phyloP scores from a whole-genome alignment of 2,329 filamentous ascomycete genomes.

The Amphichorda felina region DNA sequence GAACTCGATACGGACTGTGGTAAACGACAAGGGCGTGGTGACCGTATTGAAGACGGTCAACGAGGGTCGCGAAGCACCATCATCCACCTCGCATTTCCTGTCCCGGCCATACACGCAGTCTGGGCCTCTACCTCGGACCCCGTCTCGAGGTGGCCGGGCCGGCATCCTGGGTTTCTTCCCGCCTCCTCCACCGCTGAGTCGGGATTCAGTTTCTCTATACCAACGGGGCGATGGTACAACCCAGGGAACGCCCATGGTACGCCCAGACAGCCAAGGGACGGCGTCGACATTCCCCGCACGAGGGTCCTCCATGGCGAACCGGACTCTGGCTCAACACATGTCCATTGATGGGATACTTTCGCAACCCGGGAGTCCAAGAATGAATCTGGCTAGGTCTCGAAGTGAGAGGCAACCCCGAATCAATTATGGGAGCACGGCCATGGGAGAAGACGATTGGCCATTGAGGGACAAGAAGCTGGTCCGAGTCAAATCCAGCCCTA shows the following conservation, averaged over 20 bases:
- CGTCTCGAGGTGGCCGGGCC: background rate
- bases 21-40: slow-evolving; percentile 22
- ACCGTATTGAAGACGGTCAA: slow-evolving; percentile 20
- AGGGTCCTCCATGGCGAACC: background rate
- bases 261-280: no score
- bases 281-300: background rate
- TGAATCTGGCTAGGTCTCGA: no score
- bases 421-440: background rate
- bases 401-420: no score
- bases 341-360: slow-evolving; percentile 3
- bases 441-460: background rate
- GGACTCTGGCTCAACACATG: slow-evolving; percentile 1
- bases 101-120: background rate
- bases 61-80: slow-evolving; percentile 10
- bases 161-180: background rate
- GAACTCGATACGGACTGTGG: slow-evolving; percentile 13
- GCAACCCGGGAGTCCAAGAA: background rate
- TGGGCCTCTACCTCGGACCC: background rate
- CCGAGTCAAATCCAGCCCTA: background rate
- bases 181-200: background rate
- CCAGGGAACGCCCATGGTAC: no score
- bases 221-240: no score
- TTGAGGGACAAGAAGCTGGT: background rate
- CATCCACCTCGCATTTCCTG: background rate
- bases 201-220: background rate